Evolutionary conservation across 1,139 yeast species (phyloP), one percentile per base, ranked within the genome.

Genomic region (Candida freyschussii): DNA sequence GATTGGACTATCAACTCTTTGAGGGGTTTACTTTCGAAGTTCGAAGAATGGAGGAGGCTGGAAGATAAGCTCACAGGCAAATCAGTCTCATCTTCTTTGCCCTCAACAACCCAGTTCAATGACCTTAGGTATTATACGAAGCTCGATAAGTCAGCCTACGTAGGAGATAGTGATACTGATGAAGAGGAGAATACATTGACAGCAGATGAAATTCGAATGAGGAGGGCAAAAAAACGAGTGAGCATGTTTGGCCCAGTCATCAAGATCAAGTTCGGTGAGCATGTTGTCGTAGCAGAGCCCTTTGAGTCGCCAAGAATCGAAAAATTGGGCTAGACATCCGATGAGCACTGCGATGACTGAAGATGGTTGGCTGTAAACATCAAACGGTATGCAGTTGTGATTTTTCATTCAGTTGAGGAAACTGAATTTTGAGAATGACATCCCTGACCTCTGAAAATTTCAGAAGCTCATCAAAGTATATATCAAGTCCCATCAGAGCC

Each of bases 1-100:
- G 54, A 56, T 5, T 57, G 73, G 40, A 78, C 89, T 0, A 56
- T 74, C 3, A 50, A 51, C 7, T 80, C 76, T 37, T 68, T 82
- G 16, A 22, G 62, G 11, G 48, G 57, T 15, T 59, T 77, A 33
- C 55, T 81, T 15, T 50, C 50, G 4, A 73, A 69, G 47, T 75
- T 66, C 43, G 69, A 67, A 6, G 60, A 60, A 6, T 64, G 67
- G 69, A 62, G 59, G 37, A 47, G 39, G 19, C 39, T 47, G 13
- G 62, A 57, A 17, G 52, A 48, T 9, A 41, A 37, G 6, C 24
- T 50, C 0, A 7, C 36, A n/a, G 47, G 50, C 3, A 33, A 42
- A 18, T 17, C 43, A 15, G 20, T 33, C 11, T 25, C 36, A 10
- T 18, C 33, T 7, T 6, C 32, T 5, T 13, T 21, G 4, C 30